phyloP scores from a whole-genome alignment of 1,139 yeast species.

The Blastobotrys petasosporus region DNA sequence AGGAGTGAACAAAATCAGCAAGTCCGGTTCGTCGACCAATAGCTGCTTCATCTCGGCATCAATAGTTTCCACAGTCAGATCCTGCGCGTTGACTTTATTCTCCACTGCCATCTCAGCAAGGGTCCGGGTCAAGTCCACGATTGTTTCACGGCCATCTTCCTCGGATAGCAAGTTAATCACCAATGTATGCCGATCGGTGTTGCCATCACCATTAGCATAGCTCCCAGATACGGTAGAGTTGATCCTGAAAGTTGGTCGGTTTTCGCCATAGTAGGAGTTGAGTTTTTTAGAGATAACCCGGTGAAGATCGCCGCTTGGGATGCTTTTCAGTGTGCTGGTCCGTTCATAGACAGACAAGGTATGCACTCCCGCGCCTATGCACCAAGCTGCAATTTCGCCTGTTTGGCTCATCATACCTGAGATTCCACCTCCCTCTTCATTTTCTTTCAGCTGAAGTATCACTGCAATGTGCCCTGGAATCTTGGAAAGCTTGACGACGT shows the following conservation, averaged over 20 bases:
- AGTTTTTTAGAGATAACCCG: slow-evolving; percentile 56
- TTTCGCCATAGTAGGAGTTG: slow-evolving; percentile 62
- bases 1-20: slow-evolving; percentile 81
- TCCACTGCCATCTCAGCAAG: slow-evolving; percentile 67
- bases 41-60: slow-evolving; percentile 69
- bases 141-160: slow-evolving; percentile 84
- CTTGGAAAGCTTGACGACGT: slow-evolving; percentile 63
- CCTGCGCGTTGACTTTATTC: slow-evolving; percentile 56
- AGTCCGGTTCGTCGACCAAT: slow-evolving; percentile 88
- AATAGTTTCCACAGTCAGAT: slow-evolving; percentile 66
- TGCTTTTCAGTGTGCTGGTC: slow-evolving; percentile 58
- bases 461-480: slow-evolving; percentile 74
- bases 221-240: slow-evolving; percentile 19
- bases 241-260: slow-evolving; percentile 6
- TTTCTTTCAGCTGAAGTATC: slow-evolving; percentile 63
- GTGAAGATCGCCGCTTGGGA: slow-evolving; percentile 45
- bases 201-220: slow-evolving; percentile 16
- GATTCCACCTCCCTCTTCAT: slow-evolving; percentile 86
- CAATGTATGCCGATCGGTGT: slow-evolving; percentile 22
- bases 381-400: slow-evolving; percentile 81
- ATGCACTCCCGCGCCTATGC: slow-evolving; percentile 75
- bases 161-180: slow-evolving; percentile 57
- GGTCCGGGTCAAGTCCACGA: slow-evolving; percentile 81
- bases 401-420: slow-evolving; percentile 75
- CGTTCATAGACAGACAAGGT: slow-evolving; percentile 71